Evolutionary conservation across 495 filamentous ascomycete genomes (phyloP), one percentile per base, ranked within the genome.

Genomic region (Podospora sp.): DNA sequence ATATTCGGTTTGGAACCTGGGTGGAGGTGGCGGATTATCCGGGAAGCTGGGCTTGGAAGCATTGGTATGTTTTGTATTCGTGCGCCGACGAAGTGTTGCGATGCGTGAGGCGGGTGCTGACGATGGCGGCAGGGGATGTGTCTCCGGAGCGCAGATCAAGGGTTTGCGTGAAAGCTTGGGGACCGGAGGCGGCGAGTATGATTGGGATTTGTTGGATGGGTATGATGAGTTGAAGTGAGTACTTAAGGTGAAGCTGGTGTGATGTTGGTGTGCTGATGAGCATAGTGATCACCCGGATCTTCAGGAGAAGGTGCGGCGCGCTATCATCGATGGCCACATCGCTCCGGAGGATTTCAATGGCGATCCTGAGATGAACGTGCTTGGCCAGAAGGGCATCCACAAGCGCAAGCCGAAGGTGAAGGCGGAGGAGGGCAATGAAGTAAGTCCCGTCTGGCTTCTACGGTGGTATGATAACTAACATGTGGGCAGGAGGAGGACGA

Each of bases 321-420:
- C 87, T 18, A 62, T 96, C 9, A 83, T 82, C 26, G 81, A 90
- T 68, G 91, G 91, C 9, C 89, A 93, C 70, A 87, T 96, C 63
- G 86, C 87, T 67, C 85, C 91, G 61, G 88, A 89, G 36, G 92
- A 93, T 60, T 95, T 91, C 89, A 88, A 84, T 6, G 90, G 91
- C 0, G 90, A 94, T 68, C 73, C 83, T 4, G 88, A 90, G 69
- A 80, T 84, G 73, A 93, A 92, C 72, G 80, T 83, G n/a, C 88
- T 85, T 21, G 90, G 90, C 21, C 80, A 82, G 72, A 82, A 73
- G 35, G 88, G 89, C n/a, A 88, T 89, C 70, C 84, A 82, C 6
- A 29, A 71, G 7, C 82, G 78, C 57, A 82, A 83, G 70, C 85
- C 85, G 71, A 73, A 79, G 66, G 57, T 12, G 20, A 63, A 25